Base-by-base conservation (phyloP, 306 rosid species). In the Glycine soja region DNA sequence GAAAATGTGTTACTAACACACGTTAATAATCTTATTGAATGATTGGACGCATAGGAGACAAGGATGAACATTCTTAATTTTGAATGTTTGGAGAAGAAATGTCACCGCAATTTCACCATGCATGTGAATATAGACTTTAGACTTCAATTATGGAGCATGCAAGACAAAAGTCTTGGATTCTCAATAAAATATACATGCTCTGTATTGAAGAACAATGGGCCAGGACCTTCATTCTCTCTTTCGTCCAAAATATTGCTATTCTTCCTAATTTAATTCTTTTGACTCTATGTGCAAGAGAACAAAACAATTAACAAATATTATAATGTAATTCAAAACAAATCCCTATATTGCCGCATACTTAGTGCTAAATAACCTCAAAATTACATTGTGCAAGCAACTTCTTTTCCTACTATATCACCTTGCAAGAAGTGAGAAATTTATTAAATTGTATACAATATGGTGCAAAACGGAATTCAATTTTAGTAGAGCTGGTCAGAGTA, bases 81-180 rank as follows among this genome's bases (percentile, higher is more conserved):
- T 66, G 32, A 42, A n/a, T 66, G 7, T 36, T 34, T 36, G 38
- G 14, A 38, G 19, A 7, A 65, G 45, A 34, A 18, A 30, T 67
- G 72, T 42, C 12, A 38, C 46, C 10, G 36, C 36, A 67, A 1
- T 14, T 68, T 68, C 15, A 10, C 16, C 6, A 18, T 46, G 12
- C 74, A 46, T 69, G 42, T 69, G 74, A 68, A 68, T 42, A 5
- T 30, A 6, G 61, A 12, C 40, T 32, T 47, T 0, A 4, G 5
- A 69, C 16, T 69, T 68, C 1, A 68, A 68, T 68, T 46, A 69
- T 46, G 74, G 10, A 70, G 63, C 63, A 51, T 51, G 63, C 51
- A 5, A 30, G 40, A 74, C 54, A 43, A 42, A 40, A 19, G 13
- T 72, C 61, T 24, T 6, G 10, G 16, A 74, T 56, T 42, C 48